phyloP scores from a whole-genome alignment of 1,284 basidiomycete genomes.

The Naganishia cerealis region DNA sequence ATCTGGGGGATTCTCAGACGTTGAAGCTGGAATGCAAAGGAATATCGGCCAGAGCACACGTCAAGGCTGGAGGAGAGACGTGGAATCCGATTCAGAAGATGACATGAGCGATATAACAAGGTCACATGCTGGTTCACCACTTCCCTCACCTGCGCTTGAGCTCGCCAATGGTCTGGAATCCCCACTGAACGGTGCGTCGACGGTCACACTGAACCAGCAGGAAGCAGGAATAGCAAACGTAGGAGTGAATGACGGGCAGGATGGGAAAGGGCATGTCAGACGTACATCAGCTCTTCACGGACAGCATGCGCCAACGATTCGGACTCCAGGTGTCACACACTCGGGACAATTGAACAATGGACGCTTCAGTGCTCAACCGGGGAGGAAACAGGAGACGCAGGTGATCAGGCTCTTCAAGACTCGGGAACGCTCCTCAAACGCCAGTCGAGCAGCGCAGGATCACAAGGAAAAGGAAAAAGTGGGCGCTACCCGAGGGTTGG shows the following conservation, averaged over 20 bases:
- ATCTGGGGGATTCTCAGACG: slow-evolving; percentile 27
- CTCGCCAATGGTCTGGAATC: not conserved
- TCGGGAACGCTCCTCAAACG: slow-evolving; percentile 16
- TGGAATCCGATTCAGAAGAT: slow-evolving; percentile 17
- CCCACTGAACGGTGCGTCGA: not conserved
- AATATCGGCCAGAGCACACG: not conserved
- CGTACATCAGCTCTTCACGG: slow-evolving; percentile 7
- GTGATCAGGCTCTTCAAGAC: slow-evolving; percentile 44
- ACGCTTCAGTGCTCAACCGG: no score
- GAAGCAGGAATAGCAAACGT: not conserved
- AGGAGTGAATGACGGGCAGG: not conserved
- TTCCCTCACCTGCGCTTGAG: slow-evolving; percentile 2
- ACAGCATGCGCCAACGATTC: slow-evolving; percentile 5
- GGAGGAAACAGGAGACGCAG: slow-evolving; percentile 13
- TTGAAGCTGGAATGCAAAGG: slow-evolving; percentile 4
- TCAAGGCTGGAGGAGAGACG: slow-evolving; percentile 5
- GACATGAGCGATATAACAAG: slow-evolving; percentile 3
- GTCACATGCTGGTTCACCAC: slow-evolving; percentile 18
- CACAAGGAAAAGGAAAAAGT: slow-evolving; percentile 30
- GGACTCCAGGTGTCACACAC: slow-evolving; percentile 10
- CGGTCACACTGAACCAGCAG: slow-evolving; percentile 13
- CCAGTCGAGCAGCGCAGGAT: not conserved
- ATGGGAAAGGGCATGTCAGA: slow-evolving; percentile 3
- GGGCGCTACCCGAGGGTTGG: slow-evolving; percentile 45
- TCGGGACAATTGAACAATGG: no score